Conservation (phyloP, 305 asterid species). For the Solanum hybrid region DNA sequence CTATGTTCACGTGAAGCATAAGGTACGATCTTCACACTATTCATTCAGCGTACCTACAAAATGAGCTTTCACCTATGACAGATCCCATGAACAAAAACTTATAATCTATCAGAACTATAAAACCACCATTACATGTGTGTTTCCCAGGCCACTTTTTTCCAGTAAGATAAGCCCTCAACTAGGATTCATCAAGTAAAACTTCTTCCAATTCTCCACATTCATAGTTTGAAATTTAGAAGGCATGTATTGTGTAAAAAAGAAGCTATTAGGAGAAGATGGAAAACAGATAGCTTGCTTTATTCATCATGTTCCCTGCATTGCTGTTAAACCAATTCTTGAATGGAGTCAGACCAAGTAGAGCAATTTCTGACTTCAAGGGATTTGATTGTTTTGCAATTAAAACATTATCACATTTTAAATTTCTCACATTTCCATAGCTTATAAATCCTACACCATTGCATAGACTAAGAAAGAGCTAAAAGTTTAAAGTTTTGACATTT, state of each 20-base stretch:
- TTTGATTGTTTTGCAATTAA: too few species aligned
- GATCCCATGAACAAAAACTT: background rate
- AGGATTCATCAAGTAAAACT: background rate
- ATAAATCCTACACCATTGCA: too few species aligned
- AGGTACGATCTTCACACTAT: background rate
- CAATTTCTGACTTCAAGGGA: too few species aligned
- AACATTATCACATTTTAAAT: too few species aligned
- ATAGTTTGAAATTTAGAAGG: background rate
- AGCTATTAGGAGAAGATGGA: background rate
- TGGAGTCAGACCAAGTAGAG: too few species aligned
- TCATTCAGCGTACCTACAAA: background rate
- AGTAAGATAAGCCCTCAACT: background rate
- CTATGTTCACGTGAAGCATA: background rate
- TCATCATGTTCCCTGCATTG: background rate
- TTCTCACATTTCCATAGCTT: too few species aligned
- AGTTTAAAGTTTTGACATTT: too few species aligned
- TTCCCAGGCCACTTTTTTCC: background rate
- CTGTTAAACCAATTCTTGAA: too few species aligned
- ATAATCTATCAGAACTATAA: background rate
- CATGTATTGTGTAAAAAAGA: background rate
- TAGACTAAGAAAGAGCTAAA: too few species aligned
- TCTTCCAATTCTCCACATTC: background rate
- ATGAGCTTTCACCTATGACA: background rate
- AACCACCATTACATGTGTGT: background rate
- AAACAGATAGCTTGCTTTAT: background rate